A percentile compares a stretch with the other conserved stretches of the same genome.
These are phyloP conservation scores for Cyberlindnera misumaiensis DNA, from an alignment of 805 yeast genomes.

Conservation along the genomic window DNA sequence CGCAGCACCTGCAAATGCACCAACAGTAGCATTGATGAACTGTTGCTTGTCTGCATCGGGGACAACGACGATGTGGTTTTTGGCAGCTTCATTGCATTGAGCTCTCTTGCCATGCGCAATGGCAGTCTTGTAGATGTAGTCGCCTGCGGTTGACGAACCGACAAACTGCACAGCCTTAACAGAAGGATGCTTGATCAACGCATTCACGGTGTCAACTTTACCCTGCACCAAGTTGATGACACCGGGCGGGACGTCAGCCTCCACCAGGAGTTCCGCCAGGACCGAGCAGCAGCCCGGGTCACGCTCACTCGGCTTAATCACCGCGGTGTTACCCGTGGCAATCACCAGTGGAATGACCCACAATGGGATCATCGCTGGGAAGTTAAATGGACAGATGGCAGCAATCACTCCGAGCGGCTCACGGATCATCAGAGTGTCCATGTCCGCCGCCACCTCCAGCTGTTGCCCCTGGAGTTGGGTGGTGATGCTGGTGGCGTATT, in stretches of 20 bases:
- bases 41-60: conserved; percentile 66
- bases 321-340: conserved; percentile 68
- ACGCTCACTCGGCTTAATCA: conserved; percentile 63
- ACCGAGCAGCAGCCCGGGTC: conserved; percentile 76
- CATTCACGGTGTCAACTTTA: conserved; percentile 62
- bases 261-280: conserved; percentile 57
- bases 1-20: conserved; percentile 80
- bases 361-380: conserved; percentile 74
- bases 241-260: conserved; percentile 73
- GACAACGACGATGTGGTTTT: conserved; percentile 64
- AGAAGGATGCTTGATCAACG: conserved; percentile 60
- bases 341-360: conserved; percentile 50
- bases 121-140: conserved; percentile 62
- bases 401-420: conserved; percentile 71
- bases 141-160: conserved; percentile 70
- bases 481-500: conserved; percentile 62
- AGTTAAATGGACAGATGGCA: conserved; percentile 76
- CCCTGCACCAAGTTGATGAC: conserved; percentile 69
- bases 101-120: conserved; percentile 69
- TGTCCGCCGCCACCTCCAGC: conserved; percentile 62
- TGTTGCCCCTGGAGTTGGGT: conserved; percentile 56
- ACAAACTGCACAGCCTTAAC: conserved; percentile 72
- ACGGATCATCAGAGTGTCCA: conserved; percentile 70
- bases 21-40: conserved; percentile 57
- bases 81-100: conserved; percentile 73